A percentile compares a stretch with the other conserved stretches of the same genome.
phyloP scores from a whole-genome alignment of 2,329 filamentous ascomycete species.

The Microdochium nivale region DNA sequence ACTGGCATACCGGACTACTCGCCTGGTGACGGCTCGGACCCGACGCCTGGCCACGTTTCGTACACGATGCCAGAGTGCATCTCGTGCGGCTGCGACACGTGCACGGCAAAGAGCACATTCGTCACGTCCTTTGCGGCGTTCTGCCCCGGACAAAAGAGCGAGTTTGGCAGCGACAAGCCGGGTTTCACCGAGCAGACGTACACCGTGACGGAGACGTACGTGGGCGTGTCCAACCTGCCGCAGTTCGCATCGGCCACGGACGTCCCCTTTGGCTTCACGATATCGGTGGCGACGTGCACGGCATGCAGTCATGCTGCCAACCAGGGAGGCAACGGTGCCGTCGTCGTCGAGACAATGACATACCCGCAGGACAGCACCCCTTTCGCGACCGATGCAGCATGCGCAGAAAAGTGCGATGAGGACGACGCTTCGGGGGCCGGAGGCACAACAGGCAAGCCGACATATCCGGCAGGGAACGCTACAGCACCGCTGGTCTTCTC shows the following conservation, averaged over 20 bases:
- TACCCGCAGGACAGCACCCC: constrained; percentile 6
- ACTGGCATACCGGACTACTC: background rate
- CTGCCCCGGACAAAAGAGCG: constrained; percentile 1
- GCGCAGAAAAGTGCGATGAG: background rate
- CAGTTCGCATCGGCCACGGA: constrained; percentile 6
- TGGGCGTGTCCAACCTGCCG: constrained; percentile 11
- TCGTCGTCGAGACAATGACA: constrained; percentile 7
- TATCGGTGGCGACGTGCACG: constrained; percentile 9
- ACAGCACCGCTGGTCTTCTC: background rate
- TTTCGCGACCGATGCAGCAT: background rate
- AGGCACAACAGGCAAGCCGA: background rate
- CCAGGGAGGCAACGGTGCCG: background rate
- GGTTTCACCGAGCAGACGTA: constrained; percentile 7
- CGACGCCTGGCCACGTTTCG: constrained; percentile 1
- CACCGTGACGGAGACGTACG: constrained; percentile 13
- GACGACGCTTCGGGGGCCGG: background rate
- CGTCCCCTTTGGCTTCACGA: constrained; percentile 12
- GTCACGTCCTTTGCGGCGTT: constrained; percentile 7
- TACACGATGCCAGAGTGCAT: constrained; percentile 11
- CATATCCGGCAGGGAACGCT: background rate
- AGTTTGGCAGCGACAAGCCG: background rate
- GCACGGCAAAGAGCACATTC: constrained; percentile 11
- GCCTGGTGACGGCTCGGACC: background rate
- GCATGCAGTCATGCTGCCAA: constrained; percentile 2
- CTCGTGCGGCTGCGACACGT: constrained; percentile 8